Base-by-base conservation (phyloP, 208 protist species). In the Polymyxa betae region DNA sequence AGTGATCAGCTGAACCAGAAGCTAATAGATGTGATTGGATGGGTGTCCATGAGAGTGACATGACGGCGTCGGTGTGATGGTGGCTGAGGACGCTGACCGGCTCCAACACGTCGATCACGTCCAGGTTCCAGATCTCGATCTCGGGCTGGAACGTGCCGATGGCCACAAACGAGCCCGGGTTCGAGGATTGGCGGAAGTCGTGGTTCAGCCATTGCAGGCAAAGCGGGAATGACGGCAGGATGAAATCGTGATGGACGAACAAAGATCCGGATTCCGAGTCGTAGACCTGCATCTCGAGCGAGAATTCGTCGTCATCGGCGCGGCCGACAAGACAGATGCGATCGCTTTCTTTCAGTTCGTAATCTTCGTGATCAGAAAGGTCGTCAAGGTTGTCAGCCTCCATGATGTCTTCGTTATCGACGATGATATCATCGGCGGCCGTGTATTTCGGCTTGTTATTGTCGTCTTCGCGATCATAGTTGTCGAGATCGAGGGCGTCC, bases 111-210 rank as follows among this genome's bases (percentile, higher is more conserved):
- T 99, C 97, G 44, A 99, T 96, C 24, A 99, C 94, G 93, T 99
- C 98, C 24, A 99, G 94, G 82, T 98, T 95, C 97, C 98, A 99
- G 29, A 99, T 93, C 90, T 99, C 98, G 89, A 99, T 98, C 40
- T 95, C 95, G n/a, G 97, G 97, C 38, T 96, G 93, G 94, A 99
- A 98, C 10, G 97, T 98, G 89, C 97, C 98, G n/a, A 99, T 94
- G 16, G 98, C 98, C 24, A 97, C 92, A 89, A 98, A 95, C 64
- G 97, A 98, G 35, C 92, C 94, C 52, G n/a, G 72, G 29, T 40
- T 38, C 0, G 54, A 35, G 1, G 0, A 32, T n/a, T 82, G 41
- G 35, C 38, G 38, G 0, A 88, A 66, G 91, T 96, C 95, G 54
- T 93, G 93, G 46, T 97, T 97, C 66, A 98, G 93, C 97, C 97